Base-by-base conservation (phyloP, 495 filamentous ascomycete genomes). In the Endocarpon pusillum region DNA sequence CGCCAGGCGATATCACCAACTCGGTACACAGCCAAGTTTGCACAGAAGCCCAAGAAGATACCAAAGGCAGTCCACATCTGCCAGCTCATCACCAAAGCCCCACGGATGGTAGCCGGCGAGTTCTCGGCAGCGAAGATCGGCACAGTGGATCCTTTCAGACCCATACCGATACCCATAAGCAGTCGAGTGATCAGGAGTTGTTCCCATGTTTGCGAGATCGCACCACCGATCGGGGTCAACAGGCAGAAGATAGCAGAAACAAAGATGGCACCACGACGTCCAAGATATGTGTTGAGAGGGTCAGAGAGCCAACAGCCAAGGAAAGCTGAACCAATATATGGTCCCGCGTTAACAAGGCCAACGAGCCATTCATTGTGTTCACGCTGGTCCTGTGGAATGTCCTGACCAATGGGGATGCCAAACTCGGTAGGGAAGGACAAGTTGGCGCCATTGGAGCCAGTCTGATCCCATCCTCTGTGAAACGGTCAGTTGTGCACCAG, bases 221-320 rank as follows among this genome's bases (percentile, higher is more conserved):
- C 80, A 48, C 80, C 72, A 74, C 80, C 83, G 38, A 92, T 67
- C 51, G 75, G 85, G 4, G 80, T 66, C 9, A 75, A 44, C 3
- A 75, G 72, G 9, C 67, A 71, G 40, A 79, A 64, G 9, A 65
- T 48, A 46, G 76, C 83, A 12, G 77, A 71, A 28, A 89, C 57
- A 50, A 91, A 87, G 33, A 92, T 80, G 9, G 82, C 86, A 5
- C 83, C 80, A 2, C 83, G 71, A 34, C 85, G 75, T 16, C 82
- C 85, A 41, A 87, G 78, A 36, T 53, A 63, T 39, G 75, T 70
- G 51, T 93, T 92, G 49, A 82, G 67, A 1, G 81, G 81, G 14
- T 75, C 73, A 2, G 80, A 84, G 25, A 85, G 61, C 83, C 83
- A 92, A 58, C 78, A 89, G 12, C 80, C 77, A 28, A 81, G 49